A percentile compares a stretch with the other conserved stretches of the same genome.
Conservation (phyloP, 2,329 filamentous ascomycete species). For the Parastagonospora avenae region DNA sequence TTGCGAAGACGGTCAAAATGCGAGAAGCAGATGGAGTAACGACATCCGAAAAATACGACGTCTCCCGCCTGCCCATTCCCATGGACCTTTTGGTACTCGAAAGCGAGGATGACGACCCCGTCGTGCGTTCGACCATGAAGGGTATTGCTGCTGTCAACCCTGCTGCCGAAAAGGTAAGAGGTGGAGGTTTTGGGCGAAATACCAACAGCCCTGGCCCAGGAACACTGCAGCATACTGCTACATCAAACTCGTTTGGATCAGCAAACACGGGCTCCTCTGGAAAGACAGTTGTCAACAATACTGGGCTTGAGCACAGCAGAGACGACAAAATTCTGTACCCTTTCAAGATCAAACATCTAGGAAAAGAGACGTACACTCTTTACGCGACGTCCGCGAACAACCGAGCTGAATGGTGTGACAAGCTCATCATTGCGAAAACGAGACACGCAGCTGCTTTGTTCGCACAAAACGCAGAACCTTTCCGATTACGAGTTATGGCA, state of each 20-base stretch:
- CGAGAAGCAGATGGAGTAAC: conserved; percentile 72
- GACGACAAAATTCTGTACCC: conserved; percentile 85
- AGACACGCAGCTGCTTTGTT: conserved; percentile 86
- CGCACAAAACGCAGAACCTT: conserved; percentile 94
- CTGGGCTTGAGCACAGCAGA: conserved; percentile 60
- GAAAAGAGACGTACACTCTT: conserved; percentile 88
- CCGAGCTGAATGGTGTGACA: conserved; percentile 87
- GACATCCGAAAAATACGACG: conserved; percentile 84
- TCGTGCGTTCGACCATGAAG: conserved; percentile 78
- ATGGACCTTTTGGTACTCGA: conserved; percentile 96
- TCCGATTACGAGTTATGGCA: conserved; percentile 87
- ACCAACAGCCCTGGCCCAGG: conserved; percentile 49
- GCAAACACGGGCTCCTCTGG: conserved; percentile 58
- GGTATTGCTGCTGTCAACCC: conserved; percentile 67
- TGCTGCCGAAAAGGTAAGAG: conserved; percentile 41
- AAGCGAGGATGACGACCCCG: conserved; percentile 87
- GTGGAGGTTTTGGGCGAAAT: conserved; percentile 58
- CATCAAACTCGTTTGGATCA: conserved; percentile 63
- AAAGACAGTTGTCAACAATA: conserved; percentile 54
- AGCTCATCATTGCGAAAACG: conserved; percentile 94
- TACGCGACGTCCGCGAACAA: conserved; percentile 79
- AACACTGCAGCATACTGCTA: conserved; percentile 71
- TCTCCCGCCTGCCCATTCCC: conserved; percentile 92
- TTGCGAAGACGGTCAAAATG: conserved; percentile 77
- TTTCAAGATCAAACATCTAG: conserved; percentile 94